Evolutionary conservation across 345 rosid species (phyloP).

Genomic region (Carallia pectinifolia): DNA sequence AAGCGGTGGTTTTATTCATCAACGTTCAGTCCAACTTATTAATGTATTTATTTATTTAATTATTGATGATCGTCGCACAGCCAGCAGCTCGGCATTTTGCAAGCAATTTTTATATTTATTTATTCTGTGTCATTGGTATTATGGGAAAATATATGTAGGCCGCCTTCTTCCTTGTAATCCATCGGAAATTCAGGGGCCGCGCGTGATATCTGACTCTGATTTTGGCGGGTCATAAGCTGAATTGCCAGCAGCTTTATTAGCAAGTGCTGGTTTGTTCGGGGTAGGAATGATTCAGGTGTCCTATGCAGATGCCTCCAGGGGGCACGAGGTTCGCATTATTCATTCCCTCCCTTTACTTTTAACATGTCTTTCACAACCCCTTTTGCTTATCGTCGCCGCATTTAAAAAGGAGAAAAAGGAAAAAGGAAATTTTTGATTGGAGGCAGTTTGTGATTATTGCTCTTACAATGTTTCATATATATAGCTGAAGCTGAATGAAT

Average conservation of each 20-base stretch:
- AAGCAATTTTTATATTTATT: background rate
- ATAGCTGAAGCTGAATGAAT: too few species aligned
- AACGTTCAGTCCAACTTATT: background rate
- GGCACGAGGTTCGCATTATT: slow-evolving; percentile 36
- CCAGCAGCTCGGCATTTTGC: background rate
- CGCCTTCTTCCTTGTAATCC: slow-evolving; percentile 21
- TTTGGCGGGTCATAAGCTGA: slow-evolving; percentile 8
- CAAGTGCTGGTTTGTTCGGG: slow-evolving; percentile 46
- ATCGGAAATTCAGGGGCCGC: slow-evolving; percentile 18
- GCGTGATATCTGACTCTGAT: slow-evolving; percentile 8
- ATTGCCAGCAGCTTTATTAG: slow-evolving; percentile 53
- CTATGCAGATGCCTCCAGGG: slow-evolving; percentile 64
- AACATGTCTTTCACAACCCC: too few species aligned
- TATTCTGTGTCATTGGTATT: background rate
- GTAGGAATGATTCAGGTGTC: slow-evolving; percentile 50
- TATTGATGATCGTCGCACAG: background rate
- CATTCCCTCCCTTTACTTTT: too few species aligned
- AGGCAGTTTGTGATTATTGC: background rate
- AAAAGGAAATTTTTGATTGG: background rate
- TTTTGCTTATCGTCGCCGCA: too few species aligned
- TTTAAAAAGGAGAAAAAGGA: too few species aligned
- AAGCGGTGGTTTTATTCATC: slow-evolving; percentile 5
- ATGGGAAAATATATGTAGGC: background rate
- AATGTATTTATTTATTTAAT: background rate
- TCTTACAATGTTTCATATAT: too few species aligned